Percentiles rank a stretch among this genome's conserved stretches.
These are phyloP conservation scores for Lactarius sanguifluus DNA, from an alignment of 768 basidiomycete species.

Conservation along the genomic window DNA sequence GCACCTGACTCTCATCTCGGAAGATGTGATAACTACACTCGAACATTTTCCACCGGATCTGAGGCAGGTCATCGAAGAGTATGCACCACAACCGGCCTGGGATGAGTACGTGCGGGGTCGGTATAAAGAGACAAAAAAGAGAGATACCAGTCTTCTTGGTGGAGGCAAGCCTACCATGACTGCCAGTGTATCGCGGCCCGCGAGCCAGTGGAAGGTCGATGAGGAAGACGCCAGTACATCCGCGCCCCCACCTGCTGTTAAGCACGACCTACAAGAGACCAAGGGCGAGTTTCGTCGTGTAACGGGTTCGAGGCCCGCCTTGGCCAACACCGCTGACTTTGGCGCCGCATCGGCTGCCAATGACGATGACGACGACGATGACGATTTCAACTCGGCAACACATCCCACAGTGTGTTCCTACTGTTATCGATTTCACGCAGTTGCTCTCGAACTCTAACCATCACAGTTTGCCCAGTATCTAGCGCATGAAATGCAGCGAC, in stretches of 20 bases:
- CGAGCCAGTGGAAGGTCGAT: constrained; percentile 64
- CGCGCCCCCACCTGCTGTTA: constrained; percentile 21
- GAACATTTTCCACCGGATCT: constrained; percentile 85
- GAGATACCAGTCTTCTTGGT: constrained; percentile 76
- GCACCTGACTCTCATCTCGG: constrained; percentile 90
- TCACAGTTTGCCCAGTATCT: constrained; percentile 77
- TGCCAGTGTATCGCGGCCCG: constrained; percentile 30
- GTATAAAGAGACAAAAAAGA: constrained; percentile 82
- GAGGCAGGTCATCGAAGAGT: constrained; percentile 57
- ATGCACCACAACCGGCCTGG: constrained; percentile 82
- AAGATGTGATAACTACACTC: constrained; percentile 89
- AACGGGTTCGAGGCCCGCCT: constrained; percentile 41
- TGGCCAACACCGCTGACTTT: constrained; percentile 65
- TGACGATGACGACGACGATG: constrained; percentile 47
- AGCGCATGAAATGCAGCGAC: constrained; percentile 66
- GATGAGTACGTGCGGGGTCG: constrained; percentile 84
- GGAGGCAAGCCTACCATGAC: constrained; percentile 75
- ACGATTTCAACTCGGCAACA: constrained; percentile 44
- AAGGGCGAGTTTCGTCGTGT: constrained; percentile 63
- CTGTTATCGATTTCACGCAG: constrained; percentile 4
- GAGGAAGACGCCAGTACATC: constrained; percentile 41
- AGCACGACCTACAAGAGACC: constrained; percentile 32
- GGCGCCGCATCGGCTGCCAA: constrained; percentile 49
- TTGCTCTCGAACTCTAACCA: background rate
- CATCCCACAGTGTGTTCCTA: constrained; percentile 45